phyloP scores from a whole-genome alignment of 2,329 filamentous ascomycete species.

The Phialocephala subalpina region DNA sequence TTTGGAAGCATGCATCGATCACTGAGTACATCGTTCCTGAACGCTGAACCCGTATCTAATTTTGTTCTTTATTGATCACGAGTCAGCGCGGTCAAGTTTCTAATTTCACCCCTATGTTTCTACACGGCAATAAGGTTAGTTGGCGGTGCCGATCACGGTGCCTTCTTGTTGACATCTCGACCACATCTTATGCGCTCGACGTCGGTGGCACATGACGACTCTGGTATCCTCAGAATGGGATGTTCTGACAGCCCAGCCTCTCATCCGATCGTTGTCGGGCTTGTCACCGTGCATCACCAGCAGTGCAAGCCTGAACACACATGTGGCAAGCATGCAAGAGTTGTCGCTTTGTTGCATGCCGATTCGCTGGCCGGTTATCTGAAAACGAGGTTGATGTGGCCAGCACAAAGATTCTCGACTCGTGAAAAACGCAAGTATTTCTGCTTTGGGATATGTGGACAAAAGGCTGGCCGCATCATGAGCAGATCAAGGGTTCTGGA shows the following conservation, averaged over 20 bases:
- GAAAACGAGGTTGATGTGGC: constrained; percentile 8
- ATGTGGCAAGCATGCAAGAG: not conserved
- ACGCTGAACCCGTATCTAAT: not conserved
- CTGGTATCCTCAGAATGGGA: not conserved
- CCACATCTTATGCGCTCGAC: too few relatives aligned
- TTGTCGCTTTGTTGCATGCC: not conserved
- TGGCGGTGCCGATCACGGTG: not conserved
- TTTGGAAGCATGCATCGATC: constrained; percentile 9
- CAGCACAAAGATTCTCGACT: constrained; percentile 9
- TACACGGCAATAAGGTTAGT: too few relatives aligned
- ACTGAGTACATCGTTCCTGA: constrained; percentile 1
- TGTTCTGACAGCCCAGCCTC: not conserved
- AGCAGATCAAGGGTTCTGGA: not conserved
- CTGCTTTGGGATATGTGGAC: constrained; percentile 4
- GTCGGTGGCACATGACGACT: constrained; percentile 4
- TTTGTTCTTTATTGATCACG: not conserved
- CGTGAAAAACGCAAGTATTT: not conserved
- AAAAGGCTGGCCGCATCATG: not conserved
- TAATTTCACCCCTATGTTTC: not conserved
- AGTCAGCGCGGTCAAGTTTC: not conserved
- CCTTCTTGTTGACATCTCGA: not conserved
- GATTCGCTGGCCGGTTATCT: not conserved
- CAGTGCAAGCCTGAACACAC: not conserved
- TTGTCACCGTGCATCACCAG: not conserved
- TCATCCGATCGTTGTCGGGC: constrained; percentile 5